phyloP scores from a whole-genome alignment of 2,329 filamentous ascomycete genomes.

The Leptosphaerulina australis region DNA sequence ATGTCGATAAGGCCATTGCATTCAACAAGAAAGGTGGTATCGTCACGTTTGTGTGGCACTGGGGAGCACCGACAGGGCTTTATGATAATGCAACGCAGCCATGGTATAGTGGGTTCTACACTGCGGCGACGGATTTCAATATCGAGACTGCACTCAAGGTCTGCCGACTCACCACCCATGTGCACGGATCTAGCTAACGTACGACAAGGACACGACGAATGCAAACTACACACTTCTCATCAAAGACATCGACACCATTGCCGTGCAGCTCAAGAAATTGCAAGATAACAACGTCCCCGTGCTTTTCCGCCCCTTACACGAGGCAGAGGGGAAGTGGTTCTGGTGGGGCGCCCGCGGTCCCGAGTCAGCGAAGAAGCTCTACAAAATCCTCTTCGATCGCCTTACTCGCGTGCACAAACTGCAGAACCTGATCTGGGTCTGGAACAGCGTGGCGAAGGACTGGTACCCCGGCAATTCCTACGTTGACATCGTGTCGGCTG shows the following conservation, averaged over 20 bases:
- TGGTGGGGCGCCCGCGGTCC: slow-evolving; percentile 59
- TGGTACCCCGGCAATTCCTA: slow-evolving; percentile 58
- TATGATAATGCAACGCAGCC: slow-evolving; percentile 54
- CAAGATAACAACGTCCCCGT: slow-evolving; percentile 54
- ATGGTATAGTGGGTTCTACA: slow-evolving; percentile 61
- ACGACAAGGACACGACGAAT: slow-evolving; percentile 46
- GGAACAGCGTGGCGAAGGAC: slow-evolving; percentile 54
- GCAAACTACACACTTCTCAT: slow-evolving; percentile 57
- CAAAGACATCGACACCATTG: slow-evolving; percentile 58
- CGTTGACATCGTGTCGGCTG: slow-evolving; percentile 56
- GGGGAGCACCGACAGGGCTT: slow-evolving; percentile 56
- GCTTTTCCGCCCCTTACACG: slow-evolving; percentile 57
- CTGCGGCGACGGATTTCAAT: slow-evolving; percentile 57
- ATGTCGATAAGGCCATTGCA: slow-evolving; percentile 56
- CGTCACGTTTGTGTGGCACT: slow-evolving; percentile 58
- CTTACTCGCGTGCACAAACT: slow-evolving; percentile 54
- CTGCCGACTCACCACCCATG: too few relatives aligned
- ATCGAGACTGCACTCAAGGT: slow-evolving; percentile 50
- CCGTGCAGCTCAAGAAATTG: slow-evolving; percentile 54
- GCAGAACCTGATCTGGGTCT: slow-evolving; percentile 59
- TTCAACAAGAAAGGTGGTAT: slow-evolving; percentile 55
- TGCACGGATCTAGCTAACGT: too few relatives aligned
- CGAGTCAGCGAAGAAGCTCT: slow-evolving; percentile 55
- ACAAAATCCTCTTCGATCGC: slow-evolving; percentile 52
- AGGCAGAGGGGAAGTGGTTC: slow-evolving; percentile 60